A percentile compares a stretch with the other conserved stretches of the same genome.
These are phyloP conservation scores for Rosa chinensis DNA, from an alignment of 306 rosid genomes.

Conservation along the genomic window DNA sequence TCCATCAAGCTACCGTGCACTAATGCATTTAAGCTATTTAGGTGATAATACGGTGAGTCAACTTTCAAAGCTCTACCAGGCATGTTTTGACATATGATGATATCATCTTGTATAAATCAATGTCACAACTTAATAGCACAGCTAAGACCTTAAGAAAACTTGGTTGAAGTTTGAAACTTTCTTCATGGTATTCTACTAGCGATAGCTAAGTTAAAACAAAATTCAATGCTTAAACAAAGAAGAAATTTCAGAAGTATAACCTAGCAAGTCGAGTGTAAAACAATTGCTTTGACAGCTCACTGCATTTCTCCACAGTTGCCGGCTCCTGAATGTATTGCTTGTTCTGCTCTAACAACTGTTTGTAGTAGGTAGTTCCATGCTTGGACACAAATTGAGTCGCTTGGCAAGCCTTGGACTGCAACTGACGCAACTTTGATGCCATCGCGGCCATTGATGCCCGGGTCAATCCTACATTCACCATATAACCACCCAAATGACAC, in stretches of 20 bases:
- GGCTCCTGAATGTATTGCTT: slow-evolving; percentile 91
- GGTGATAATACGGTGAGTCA: neutral
- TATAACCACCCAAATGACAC: neutral
- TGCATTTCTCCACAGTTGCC: slow-evolving; percentile 84
- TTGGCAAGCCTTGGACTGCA: slow-evolving; percentile 81
- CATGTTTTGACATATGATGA: neutral
- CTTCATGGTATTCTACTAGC: neutral
- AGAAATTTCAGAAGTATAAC: slow-evolving; percentile 36
- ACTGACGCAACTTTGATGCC: slow-evolving; percentile 70
- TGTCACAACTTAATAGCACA: neutral
- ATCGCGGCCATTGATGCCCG: slow-evolving; percentile 49
- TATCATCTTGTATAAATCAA: neutral
- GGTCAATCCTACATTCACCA: slow-evolving; percentile 27
- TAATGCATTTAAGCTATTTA: neutral
- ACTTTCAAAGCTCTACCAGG: neutral
- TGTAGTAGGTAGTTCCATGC: slow-evolving; percentile 70
- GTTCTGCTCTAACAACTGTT: slow-evolving; percentile 79
- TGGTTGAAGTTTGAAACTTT: neutral
- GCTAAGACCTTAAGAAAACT: neutral
- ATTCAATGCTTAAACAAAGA: slow-evolving; percentile 7
- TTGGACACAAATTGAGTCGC: slow-evolving; percentile 63
- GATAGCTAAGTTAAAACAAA: slow-evolving; percentile 9
- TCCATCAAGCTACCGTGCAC: neutral
- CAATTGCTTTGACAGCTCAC: slow-evolving; percentile 70
- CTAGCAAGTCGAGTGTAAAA: slow-evolving; percentile 93